phyloP scores from a whole-genome alignment of 257 asterid genomes.

The Perilla frutescens region DNA sequence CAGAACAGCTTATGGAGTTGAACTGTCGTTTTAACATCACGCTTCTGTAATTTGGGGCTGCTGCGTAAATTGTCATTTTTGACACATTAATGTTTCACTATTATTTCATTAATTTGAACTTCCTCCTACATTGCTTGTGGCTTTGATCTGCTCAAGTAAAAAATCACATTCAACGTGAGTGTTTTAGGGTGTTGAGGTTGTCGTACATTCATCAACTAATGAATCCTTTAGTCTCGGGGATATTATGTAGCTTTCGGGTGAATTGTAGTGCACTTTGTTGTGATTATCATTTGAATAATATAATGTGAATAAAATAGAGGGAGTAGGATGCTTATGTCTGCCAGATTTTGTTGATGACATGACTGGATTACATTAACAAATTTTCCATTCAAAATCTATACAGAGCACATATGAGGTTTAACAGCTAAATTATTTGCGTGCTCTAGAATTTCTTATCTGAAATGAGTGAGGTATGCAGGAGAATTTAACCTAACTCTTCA shows the following conservation, averaged over 20 bases:
- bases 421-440: neutral
- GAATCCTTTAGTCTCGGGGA: no score
- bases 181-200: slow-evolving; percentile 11
- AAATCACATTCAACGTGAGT: neutral
- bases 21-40: neutral
- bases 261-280: neutral
- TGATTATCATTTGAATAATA: neutral
- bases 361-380: neutral
- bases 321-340: no score
- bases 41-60: neutral
- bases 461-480: neutral
- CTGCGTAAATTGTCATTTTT: neutral
- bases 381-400: no score
- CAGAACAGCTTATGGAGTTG: slow-evolving; percentile 6
- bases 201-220: neutral
- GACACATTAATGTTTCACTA: neutral
- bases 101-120: neutral
- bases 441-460: neutral
- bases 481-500: neutral
- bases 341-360: neutral
- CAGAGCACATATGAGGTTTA: neutral
- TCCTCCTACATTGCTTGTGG: neutral
- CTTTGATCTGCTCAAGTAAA: neutral
- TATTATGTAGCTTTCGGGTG: neutral
- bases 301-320: neutral